Evolutionary conservation across 2,329 filamentous ascomycete genomes (phyloP).

Genomic region (Sphaerostilbella broomeana): DNA sequence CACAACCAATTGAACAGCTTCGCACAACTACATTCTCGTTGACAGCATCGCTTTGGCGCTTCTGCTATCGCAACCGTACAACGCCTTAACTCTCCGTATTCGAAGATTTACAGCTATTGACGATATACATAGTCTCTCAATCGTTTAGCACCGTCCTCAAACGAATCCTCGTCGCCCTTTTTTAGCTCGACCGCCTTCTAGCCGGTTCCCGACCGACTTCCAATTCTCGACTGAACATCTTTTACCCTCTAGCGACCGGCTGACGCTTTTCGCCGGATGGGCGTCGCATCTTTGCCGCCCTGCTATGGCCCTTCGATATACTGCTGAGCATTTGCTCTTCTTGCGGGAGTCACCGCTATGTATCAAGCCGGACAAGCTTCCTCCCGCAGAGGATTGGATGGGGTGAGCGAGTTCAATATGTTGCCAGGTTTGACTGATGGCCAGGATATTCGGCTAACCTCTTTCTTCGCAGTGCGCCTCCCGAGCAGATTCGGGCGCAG

Average conservation of each 20-base stretch:
- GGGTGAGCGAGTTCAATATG: slow-evolving; percentile 66
- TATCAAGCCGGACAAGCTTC: slow-evolving; percentile 69
- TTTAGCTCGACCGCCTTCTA: neutral
- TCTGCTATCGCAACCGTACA: too few relatives aligned
- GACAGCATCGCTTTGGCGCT: too few relatives aligned
- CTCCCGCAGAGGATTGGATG: slow-evolving; percentile 93
- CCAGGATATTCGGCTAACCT: slow-evolving; percentile 11
- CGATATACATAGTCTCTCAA: too few relatives aligned
- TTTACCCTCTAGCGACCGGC: slow-evolving; percentile 7
- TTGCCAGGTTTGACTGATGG: neutral
- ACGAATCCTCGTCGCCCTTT: too few relatives aligned
- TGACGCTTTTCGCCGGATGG: slow-evolving; percentile 28
- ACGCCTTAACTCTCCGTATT: too few relatives aligned
- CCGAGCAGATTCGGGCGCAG: slow-evolving; percentile 40
- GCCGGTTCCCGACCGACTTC: slow-evolving; percentile 3
- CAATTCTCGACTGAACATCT: neutral
- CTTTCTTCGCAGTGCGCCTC: slow-evolving; percentile 32
- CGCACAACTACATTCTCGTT: too few relatives aligned
- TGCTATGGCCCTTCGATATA: slow-evolving; percentile 60
- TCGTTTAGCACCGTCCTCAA: too few relatives aligned
- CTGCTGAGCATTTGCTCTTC: slow-evolving; percentile 66
- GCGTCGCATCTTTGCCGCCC: slow-evolving; percentile 28
- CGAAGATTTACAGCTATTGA: too few relatives aligned
- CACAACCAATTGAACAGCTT: too few relatives aligned
- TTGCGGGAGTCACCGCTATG: slow-evolving; percentile 79